Base-by-base conservation (phyloP, 192 early-diverging fungal genomes). In the Paraglomus occultum region DNA sequence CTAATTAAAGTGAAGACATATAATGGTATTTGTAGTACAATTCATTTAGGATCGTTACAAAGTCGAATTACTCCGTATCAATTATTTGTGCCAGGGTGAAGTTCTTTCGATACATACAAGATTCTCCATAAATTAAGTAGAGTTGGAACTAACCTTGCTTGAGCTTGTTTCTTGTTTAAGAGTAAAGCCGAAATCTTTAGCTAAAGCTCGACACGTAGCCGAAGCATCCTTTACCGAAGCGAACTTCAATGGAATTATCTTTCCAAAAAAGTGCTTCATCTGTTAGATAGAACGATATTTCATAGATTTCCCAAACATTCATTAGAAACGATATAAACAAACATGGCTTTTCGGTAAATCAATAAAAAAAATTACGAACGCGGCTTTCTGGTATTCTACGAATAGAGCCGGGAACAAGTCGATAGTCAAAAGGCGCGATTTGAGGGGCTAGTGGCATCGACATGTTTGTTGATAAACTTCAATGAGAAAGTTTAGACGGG, bases 111-210 rank as follows among this genome's bases (percentile, higher is more conserved):
- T 20, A 38, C 31, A 4, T 42, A 50, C 22, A 49, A 47, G 49
- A 40, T n/a, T 18, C 39, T 17, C 14, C 4, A 57, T 39, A 54
- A 17, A 23, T 2, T 9, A 2, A 10, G 48, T 14, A 68, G 62
- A n/a, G n/a, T n/a, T 9, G 8, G 15, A 8, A 55, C 66, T 73
- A 80, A 82, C 83, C 74, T 79, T 82, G 70, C 79, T 82, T 15
- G 83, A 76, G 48, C 83, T 85, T n/a, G 81, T 77, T 74, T 85
- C 83, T 62, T 85, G 83, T 64, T 85, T 85, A 38, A 85, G 79
- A 18, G 81, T 85, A 48, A 85, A 85, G 10, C 83, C 83, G 67
- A 79, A 78, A 31, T 77, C 71, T 50, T 74, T 74, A 31, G 81
- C 82, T 40, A 82, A 22, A 48, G 79, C 71, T 51, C 83, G 75